phyloP scores from a whole-genome alignment of 345 rosid genomes.

The Bretschneidera sinensis region DNA sequence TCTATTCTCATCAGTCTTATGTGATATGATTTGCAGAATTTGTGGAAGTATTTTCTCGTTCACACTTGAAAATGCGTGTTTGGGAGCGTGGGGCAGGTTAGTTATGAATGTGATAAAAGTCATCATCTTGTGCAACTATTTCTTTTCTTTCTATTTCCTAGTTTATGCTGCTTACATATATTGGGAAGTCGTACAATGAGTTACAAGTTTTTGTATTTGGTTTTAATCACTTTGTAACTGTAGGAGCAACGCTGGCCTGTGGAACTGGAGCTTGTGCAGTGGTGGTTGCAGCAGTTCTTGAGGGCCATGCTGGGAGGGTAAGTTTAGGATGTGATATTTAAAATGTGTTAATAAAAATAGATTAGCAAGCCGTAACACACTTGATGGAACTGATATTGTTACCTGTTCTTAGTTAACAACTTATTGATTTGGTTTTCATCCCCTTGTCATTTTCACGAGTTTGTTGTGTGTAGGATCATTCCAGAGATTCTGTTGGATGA shows the following conservation, averaged over 20 bases:
- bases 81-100: conserved; percentile 99
- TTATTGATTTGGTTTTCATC: too few relatives aligned
- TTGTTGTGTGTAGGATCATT: too few relatives aligned
- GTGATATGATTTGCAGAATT: conserved; percentile 54
- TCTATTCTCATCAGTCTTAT: not conserved
- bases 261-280: conserved; percentile 99
- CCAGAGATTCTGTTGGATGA: too few relatives aligned
- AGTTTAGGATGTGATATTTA: conserved; percentile 25
- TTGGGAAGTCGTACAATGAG: not conserved
- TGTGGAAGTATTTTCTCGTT: conserved; percentile 77
- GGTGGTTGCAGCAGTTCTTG: conserved; percentile 97
- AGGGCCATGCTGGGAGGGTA: conserved; percentile 78
- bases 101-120: conserved; percentile 1
- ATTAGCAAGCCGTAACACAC: not conserved
- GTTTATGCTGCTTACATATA: not conserved
- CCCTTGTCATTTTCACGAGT: too few relatives aligned
- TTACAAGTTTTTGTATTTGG: conserved; percentile 7
- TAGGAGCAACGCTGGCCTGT: conserved; percentile 95
- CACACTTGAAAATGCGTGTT: conserved; percentile 90
- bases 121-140: not conserved
- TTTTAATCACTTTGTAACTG: conserved; percentile 4
- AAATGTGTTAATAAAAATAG: not conserved
- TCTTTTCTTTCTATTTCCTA: not conserved
- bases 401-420: too few relatives aligned
- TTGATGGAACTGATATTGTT: not conserved